Percentiles rank a stretch among this genome's conserved stretches.
Conservation (phyloP, 1,284 basidiomycete genomes). For the Pseudomicrostroma phylloplanum region DNA sequence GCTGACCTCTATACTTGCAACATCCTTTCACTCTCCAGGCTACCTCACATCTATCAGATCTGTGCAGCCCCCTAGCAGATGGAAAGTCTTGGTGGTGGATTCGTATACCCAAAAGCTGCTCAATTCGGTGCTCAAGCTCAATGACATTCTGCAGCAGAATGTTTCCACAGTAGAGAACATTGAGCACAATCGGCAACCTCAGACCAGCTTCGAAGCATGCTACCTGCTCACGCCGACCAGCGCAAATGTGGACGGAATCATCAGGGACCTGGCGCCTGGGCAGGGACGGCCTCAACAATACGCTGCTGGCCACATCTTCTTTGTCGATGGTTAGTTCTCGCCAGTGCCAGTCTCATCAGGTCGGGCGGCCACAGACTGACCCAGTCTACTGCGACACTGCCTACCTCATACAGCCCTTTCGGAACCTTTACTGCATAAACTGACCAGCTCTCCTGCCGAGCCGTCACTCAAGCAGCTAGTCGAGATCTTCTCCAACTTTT, state of each 20-base stretch:
- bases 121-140: conserved; percentile 81
- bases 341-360: background rate
- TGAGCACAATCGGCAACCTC: conserved; percentile 33
- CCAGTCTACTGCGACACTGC: background rate
- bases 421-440: conserved; percentile 38
- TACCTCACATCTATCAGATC: conserved; percentile 43
- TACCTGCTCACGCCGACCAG: conserved; percentile 91
- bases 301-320: conserved; percentile 83
- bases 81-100: conserved; percentile 97
- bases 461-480: conserved; percentile 44
- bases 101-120: conserved; percentile 80
- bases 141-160: conserved; percentile 47
- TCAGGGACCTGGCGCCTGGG: conserved; percentile 52
- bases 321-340: conserved; percentile 71
- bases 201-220: conserved; percentile 41
- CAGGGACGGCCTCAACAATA: conserved; percentile 59
- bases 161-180: conserved; percentile 48
- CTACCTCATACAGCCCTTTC: conserved; percentile 24
- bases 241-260: conserved; percentile 85
- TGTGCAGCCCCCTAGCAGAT: conserved; percentile 54
- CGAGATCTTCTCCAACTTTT: conserved; percentile 46
- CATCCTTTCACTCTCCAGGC: conserved; percentile 12
- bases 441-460: conserved; percentile 44
- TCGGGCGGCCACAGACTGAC: background rate
- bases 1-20: conserved; percentile 1